Evolutionary conservation across 257 asterid genomes (phyloP).

Genomic region (Apocynum venetum): DNA sequence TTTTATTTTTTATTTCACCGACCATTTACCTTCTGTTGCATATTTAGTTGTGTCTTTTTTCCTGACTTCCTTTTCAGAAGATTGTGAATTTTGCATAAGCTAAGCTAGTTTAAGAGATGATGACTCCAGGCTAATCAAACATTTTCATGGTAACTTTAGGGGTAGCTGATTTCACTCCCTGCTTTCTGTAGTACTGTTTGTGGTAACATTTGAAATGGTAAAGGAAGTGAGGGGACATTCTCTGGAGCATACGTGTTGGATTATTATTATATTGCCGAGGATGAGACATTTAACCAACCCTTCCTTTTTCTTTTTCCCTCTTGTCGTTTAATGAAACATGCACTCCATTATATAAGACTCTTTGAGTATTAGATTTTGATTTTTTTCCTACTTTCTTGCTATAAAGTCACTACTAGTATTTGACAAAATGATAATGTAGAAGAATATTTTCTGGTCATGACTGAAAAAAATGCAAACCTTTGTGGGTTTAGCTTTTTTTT

Average conservation of each 20-base stretch:
- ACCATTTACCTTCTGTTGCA: conserved; percentile 8
- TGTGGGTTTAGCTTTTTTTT: neutral
- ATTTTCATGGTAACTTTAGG: neutral
- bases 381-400: neutral
- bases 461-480: neutral
- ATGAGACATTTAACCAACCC: conserved; percentile 34
- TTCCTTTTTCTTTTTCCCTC: neutral
- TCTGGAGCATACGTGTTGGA: conserved; percentile 5
- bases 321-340: conserved; percentile 35
- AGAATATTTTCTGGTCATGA: conserved; percentile 13
- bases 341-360: neutral
- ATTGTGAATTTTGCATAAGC: neutral
- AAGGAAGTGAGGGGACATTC: conserved; percentile 4
- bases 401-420: conserved; percentile 5
- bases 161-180: neutral
- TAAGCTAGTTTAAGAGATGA: no score
- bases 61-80: neutral
- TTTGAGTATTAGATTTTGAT: neutral
- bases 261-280: conserved; percentile 4
- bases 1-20: conserved; percentile 7
- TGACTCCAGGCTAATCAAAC: neutral
- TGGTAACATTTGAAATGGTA: neutral
- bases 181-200: neutral
- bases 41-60: neutral
- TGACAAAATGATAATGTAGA: conserved; percentile 7